Evolutionary conservation across 306 rosid genomes (phyloP).

Genomic region (Cucurbita ficifolia): DNA sequence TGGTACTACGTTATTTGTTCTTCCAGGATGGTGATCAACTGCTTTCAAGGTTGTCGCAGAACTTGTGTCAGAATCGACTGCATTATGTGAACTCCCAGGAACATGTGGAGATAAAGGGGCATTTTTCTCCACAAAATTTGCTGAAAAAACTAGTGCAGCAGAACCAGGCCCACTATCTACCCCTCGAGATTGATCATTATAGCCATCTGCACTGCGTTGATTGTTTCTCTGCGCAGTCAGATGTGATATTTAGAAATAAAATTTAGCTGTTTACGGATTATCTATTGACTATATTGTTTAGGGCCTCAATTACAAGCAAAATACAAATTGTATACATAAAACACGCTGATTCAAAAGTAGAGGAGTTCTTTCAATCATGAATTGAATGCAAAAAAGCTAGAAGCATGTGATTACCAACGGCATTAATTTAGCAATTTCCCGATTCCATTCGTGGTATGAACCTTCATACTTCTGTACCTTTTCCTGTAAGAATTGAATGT

Average conservation of each 20-base stretch:
- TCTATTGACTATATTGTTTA: neutral
- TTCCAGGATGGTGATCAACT: conserved; percentile 36
- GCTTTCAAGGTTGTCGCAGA: conserved; percentile 43
- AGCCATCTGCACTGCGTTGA: conserved; percentile 43
- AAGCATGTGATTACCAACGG: conserved; percentile 49
- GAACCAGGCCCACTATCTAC: conserved; percentile 37
- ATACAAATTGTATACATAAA: neutral
- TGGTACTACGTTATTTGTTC: conserved; percentile 32
- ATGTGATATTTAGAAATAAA: neutral
- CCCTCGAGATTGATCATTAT: conserved; percentile 38
- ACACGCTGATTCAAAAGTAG: neutral
- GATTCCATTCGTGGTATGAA: conserved; percentile 65
- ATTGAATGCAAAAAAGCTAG: conserved; percentile 6
- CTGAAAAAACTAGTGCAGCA: conserved; percentile 39
- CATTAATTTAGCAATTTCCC: conserved; percentile 44
- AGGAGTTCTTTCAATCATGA: neutral
- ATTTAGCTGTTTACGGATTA: neutral
- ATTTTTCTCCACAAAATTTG: conserved; percentile 46
- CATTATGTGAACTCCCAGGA: conserved; percentile 33
- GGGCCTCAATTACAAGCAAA: neutral
- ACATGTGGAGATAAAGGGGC: conserved; percentile 27
- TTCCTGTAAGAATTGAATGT: conserved; percentile 83
- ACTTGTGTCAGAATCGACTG: conserved; percentile 40
- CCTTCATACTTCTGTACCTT: conserved; percentile 71
- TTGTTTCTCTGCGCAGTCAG: conserved; percentile 42